phyloP scores from a whole-genome alignment of 2,329 filamentous ascomycete genomes.

The Chaetomium sp. region DNA sequence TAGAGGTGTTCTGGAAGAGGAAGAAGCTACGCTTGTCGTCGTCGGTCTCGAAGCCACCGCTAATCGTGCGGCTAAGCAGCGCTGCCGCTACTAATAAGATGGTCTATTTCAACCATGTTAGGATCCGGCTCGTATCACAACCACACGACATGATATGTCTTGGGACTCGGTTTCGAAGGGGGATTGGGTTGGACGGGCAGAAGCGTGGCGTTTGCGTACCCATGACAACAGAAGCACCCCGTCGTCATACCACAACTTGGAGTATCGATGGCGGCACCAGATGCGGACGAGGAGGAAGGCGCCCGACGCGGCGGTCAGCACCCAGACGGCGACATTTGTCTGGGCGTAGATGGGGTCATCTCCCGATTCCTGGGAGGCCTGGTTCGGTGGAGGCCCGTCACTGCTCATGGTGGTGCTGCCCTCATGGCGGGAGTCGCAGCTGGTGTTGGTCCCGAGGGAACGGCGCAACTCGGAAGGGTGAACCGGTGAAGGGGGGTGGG shows the following conservation, averaged over 20 bases:
- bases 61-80: constrained; percentile 12
- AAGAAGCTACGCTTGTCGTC: constrained; percentile 12
- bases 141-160: not conserved
- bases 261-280: constrained; percentile 9
- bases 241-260: constrained; percentile 17
- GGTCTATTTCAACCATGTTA: not conserved
- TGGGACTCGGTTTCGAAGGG: not conserved
- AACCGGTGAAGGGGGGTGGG: not conserved
- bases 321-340: constrained; percentile 17
- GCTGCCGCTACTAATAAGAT: constrained; percentile 10
- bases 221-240: constrained; percentile 12
- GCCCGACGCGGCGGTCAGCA: constrained; percentile 10
- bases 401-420: not conserved
- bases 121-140: not conserved
- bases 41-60: constrained; percentile 10
- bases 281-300: constrained; percentile 15
- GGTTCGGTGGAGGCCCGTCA: not conserved
- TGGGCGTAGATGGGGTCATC: constrained; percentile 4
- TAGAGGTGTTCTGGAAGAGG: constrained; percentile 14
- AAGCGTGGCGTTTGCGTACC: constrained; percentile 4
- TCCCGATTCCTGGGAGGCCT: not conserved
- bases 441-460: not conserved
- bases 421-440: not conserved
- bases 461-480: not conserved
- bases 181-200: not conserved